These are phyloP conservation scores for Xylaria intraflava DNA, from an alignment of 495 filamentous ascomycete species.

Conservation along the genomic window DNA sequence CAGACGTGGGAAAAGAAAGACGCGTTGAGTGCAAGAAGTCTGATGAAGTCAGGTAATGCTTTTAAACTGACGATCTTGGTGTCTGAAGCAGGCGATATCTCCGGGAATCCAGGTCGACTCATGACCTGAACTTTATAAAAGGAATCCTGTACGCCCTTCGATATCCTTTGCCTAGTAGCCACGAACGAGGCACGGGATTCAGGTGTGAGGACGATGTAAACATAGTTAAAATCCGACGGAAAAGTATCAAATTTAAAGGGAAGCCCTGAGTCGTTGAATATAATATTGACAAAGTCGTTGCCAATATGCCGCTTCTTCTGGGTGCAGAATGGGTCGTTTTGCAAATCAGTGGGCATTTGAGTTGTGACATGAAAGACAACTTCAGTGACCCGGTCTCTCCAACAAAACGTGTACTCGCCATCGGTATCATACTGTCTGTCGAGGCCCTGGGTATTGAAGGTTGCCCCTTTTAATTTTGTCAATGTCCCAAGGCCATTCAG, in stretches of 20 bases:
- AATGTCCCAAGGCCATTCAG: slow-evolving; percentile 72
- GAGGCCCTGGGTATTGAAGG: slow-evolving; percentile 91
- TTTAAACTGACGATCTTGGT: slow-evolving; percentile 78
- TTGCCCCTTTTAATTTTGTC: slow-evolving; percentile 68
- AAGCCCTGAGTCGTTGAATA: slow-evolving; percentile 89
- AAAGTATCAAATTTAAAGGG: slow-evolving; percentile 89
- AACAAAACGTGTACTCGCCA: slow-evolving; percentile 81
- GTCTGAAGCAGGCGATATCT: slow-evolving; percentile 80
- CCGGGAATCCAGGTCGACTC: slow-evolving; percentile 76
- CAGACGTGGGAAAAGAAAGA: slow-evolving; percentile 90
- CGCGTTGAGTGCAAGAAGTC: slow-evolving; percentile 86
- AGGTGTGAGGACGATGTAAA: slow-evolving; percentile 92
- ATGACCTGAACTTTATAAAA: slow-evolving; percentile 84
- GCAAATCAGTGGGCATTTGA: slow-evolving; percentile 86
- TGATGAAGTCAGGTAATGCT: slow-evolving; percentile 77
- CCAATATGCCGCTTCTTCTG: slow-evolving; percentile 93
- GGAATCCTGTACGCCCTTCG: slow-evolving; percentile 35
- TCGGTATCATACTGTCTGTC: slow-evolving; percentile 68
- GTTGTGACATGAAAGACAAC: slow-evolving; percentile 93
- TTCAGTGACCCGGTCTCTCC: slow-evolving; percentile 90
- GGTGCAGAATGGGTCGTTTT: slow-evolving; percentile 65
- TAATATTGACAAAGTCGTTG: slow-evolving; percentile 96
- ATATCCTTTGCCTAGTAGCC: slow-evolving; percentile 36
- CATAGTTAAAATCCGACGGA: slow-evolving; percentile 86
- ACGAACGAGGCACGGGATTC: slow-evolving; percentile 62